These are phyloP conservation scores for Cydonia oblonga DNA, from an alignment of 331 rosid genomes.

Conservation along the genomic window DNA sequence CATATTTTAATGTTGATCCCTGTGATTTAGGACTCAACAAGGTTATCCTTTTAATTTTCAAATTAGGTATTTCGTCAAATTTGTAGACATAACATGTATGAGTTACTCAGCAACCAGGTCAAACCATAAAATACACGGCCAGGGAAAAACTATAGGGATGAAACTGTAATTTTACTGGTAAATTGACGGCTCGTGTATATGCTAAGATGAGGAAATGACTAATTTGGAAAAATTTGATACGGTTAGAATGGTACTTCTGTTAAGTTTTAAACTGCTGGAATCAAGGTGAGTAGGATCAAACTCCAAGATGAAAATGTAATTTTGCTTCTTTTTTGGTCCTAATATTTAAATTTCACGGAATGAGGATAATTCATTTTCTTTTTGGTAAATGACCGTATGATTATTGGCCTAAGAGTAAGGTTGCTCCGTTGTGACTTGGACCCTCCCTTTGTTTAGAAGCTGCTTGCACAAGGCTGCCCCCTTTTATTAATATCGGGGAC, in stretches of 20 bases:
- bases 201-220: not conserved
- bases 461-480: not conserved
- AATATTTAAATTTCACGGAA: not conserved
- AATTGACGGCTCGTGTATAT: not conserved
- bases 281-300: not conserved
- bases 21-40: not conserved
- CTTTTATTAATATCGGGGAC: not conserved
- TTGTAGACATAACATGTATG: not conserved
- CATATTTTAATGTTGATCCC: not conserved
- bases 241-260: not conserved
- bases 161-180: not conserved
- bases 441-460: not conserved
- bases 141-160: not conserved
- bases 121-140: not conserved
- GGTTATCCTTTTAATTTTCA: not conserved
- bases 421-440: not conserved
- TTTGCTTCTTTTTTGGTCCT: not conserved
- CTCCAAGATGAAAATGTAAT: not conserved
- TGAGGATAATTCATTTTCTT: not conserved
- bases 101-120: not conserved
- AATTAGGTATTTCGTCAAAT: not conserved
- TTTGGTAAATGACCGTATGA: not conserved
- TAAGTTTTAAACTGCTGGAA: not conserved
- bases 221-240: not conserved
- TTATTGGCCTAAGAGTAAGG: not conserved